A percentile compares a stretch with the other conserved stretches of the same genome.
Evolutionary conservation across 2,329 filamentous ascomycete genomes (phyloP).

Genomic region (Fusarium sp.): DNA sequence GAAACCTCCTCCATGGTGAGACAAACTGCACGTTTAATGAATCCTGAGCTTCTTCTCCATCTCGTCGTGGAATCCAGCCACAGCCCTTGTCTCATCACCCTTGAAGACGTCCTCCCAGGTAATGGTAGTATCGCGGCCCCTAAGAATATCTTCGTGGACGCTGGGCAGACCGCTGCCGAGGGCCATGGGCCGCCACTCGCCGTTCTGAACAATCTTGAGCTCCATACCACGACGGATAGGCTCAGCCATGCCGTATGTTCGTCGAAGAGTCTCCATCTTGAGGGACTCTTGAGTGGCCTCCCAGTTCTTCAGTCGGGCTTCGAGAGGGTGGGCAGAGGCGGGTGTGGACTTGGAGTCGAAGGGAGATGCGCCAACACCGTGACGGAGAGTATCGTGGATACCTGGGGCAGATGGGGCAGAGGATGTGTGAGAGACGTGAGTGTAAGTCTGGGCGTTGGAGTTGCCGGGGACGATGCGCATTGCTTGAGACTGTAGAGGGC

Average conservation of each 20-base stretch:
- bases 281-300: conserved; percentile 86
- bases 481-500: conserved; percentile 66
- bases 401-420: conserved; percentile 92
- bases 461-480: conserved; percentile 88
- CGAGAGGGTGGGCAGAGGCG: conserved; percentile 84
- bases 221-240: conserved; percentile 95
- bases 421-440: conserved; percentile 70
- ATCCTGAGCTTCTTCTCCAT: conserved; percentile 94
- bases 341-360: conserved; percentile 62
- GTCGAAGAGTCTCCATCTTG: conserved; percentile 89
- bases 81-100: conserved; percentile 78
- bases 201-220: conserved; percentile 84
- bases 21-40: conserved; percentile 43
- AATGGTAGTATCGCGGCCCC: conserved; percentile 80
- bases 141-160: conserved; percentile 90
- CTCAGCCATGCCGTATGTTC: conserved; percentile 91
- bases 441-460: conserved; percentile 73
- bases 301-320: conserved; percentile 90
- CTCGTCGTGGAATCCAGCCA: conserved; percentile 86
- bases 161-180: conserved; percentile 71
- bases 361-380: conserved; percentile 78
- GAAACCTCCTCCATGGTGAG: background rate
- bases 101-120: conserved; percentile 95
- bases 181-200: conserved; percentile 82
- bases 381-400: conserved; percentile 91